Percentiles rank a stretch among this genome's conserved stretches.
Evolutionary conservation across 2,329 filamentous ascomycete genomes (phyloP).

Genomic region (Microthyrium microscopicum): DNA sequence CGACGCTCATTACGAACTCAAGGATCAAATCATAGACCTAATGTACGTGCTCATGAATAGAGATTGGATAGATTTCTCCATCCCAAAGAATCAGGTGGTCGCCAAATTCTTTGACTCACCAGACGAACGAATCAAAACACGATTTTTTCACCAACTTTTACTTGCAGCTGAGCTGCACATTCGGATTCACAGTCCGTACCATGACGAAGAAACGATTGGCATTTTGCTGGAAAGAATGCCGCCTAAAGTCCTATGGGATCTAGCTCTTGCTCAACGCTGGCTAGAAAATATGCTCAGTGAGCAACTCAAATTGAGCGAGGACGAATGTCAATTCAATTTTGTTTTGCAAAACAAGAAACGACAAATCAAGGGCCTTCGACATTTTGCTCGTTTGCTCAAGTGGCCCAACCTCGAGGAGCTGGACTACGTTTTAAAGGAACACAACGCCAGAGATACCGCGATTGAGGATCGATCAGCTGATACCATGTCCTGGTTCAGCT

Average conservation of each 20-base stretch:
- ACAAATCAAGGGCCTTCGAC: slow-evolving; percentile 51
- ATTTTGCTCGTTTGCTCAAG: slow-evolving; percentile 55
- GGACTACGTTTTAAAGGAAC: slow-evolving; percentile 43
- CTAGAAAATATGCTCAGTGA: slow-evolving; percentile 52
- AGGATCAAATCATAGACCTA: slow-evolving; percentile 56
- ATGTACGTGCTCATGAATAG: slow-evolving; percentile 51
- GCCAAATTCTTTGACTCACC: slow-evolving; percentile 51
- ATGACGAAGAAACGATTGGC: slow-evolving; percentile 46
- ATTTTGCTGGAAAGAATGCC: slow-evolving; percentile 49
- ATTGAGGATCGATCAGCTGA: slow-evolving; percentile 50
- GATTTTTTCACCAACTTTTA: slow-evolving; percentile 63
- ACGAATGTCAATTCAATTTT: slow-evolving; percentile 35
- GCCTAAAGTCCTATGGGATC: slow-evolving; percentile 53
- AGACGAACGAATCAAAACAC: slow-evolving; percentile 41
- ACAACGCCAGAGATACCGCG: slow-evolving; percentile 30
- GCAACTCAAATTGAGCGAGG: slow-evolving; percentile 32
- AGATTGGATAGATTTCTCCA: slow-evolving; percentile 59
- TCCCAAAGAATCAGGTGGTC: slow-evolving; percentile 52
- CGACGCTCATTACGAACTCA: slow-evolving; percentile 43
- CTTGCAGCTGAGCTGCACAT: slow-evolving; percentile 56
- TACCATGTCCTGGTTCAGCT: slow-evolving; percentile 62
- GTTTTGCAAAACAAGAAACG: slow-evolving; percentile 47
- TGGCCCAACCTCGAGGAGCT: slow-evolving; percentile 58
- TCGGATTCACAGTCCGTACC: slow-evolving; percentile 46
- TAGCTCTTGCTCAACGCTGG: slow-evolving; percentile 60